Conservation (phyloP, 805 yeast species). For the Diddensiella santjacobensis region DNA sequence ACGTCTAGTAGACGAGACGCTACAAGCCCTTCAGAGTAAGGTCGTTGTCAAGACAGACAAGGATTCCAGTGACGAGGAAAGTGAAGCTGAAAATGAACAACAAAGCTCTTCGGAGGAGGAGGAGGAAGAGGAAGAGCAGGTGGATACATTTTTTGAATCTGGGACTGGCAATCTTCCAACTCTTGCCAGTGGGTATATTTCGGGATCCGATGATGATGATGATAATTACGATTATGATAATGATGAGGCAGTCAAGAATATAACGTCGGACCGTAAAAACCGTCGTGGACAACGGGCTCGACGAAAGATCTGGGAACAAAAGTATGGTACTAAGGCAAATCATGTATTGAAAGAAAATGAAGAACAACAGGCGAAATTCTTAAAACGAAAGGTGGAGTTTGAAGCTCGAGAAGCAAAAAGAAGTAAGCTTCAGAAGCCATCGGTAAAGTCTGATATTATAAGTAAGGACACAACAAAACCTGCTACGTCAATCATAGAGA, state of each 20-base stretch:
- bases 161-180: conserved; percentile 50
- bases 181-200: conserved; percentile 73
- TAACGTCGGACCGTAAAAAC: conserved; percentile 56
- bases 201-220: conserved; percentile 66
- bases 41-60: neutral
- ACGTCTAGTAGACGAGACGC: conserved; percentile 19
- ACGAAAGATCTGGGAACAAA: conserved; percentile 92
- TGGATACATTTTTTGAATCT: conserved; percentile 35
- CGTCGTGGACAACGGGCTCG: conserved; percentile 97
- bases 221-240: conserved; percentile 25
- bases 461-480: too few relatives aligned
- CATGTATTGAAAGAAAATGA: conserved; percentile 70
- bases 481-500: conserved; percentile 18
- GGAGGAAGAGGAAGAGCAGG: conserved; percentile 20
- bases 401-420: conserved; percentile 51
- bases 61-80: conserved; percentile 1
- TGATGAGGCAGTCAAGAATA: conserved; percentile 20
- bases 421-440: conserved; percentile 7
- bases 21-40: neutral
- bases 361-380: conserved; percentile 51
- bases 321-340: conserved; percentile 78
- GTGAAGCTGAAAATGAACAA: neutral
- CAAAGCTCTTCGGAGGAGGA: neutral
- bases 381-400: conserved; percentile 56
- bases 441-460: neutral